These are phyloP conservation scores for Aspergillus sp. DNA, from an alignment of 2,329 filamentous ascomycete genomes.

Conservation along the genomic window DNA sequence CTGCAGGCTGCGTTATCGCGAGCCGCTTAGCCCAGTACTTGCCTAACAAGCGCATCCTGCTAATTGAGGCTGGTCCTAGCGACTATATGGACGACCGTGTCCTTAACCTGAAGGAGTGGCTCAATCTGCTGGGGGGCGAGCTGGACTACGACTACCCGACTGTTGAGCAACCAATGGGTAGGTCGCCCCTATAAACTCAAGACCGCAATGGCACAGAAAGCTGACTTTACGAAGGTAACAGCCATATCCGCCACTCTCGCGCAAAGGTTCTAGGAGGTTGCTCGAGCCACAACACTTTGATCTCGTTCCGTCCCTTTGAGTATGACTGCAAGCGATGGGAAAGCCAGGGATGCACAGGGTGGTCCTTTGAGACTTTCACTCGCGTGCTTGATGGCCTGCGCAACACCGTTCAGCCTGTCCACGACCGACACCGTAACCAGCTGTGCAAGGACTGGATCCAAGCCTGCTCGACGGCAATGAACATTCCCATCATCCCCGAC, in stretches of 20 bases:
- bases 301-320: constrained; percentile 87
- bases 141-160: constrained; percentile 91
- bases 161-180: constrained; percentile 79
- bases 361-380: constrained; percentile 83
- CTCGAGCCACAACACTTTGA: constrained; percentile 91
- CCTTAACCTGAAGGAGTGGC: constrained; percentile 82
- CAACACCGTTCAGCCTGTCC: constrained; percentile 88
- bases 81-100: constrained; percentile 88
- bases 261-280: constrained; percentile 91
- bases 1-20: constrained; percentile 81
- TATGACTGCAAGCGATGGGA: constrained; percentile 88
- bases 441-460: constrained; percentile 88
- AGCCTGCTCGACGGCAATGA: constrained; percentile 73
- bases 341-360: constrained; percentile 75
- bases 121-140: constrained; percentile 78
- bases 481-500: constrained; percentile 78
- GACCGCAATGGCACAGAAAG: neutral
- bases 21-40: constrained; percentile 79
- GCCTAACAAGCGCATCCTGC: constrained; percentile 74
- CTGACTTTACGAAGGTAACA: constrained; percentile 63
- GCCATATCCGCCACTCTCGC: constrained; percentile 84
- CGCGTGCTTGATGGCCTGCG: constrained; percentile 78
- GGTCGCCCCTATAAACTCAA: constrained; percentile 20
- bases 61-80: constrained; percentile 86
- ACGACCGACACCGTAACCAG: constrained; percentile 82